phyloP scores from a whole-genome alignment of 495 filamentous ascomycete genomes.

The Staphylotrichum longicolle region DNA sequence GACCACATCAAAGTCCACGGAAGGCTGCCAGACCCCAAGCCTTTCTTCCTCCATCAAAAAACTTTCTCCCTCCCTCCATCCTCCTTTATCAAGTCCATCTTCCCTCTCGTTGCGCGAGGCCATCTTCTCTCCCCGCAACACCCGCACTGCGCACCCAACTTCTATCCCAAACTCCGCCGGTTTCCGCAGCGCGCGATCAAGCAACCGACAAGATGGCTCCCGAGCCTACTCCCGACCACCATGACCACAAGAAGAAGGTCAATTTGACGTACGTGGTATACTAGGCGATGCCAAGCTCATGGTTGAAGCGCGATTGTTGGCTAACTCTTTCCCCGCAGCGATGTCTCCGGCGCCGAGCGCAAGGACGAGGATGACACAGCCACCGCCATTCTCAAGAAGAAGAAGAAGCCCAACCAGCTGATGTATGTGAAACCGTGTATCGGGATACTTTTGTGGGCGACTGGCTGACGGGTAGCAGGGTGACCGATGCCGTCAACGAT shows the following conservation, averaged over 20 bases:
- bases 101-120: background rate
- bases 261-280: slow-evolving; percentile 72
- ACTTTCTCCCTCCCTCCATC: background rate
- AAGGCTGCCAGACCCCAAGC: slow-evolving; percentile 7
- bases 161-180: slow-evolving; percentile 19
- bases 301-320: slow-evolving; percentile 6
- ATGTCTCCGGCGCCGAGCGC: slow-evolving; percentile 82
- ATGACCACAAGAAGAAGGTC: slow-evolving; percentile 89
- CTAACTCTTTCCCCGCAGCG: slow-evolving; percentile 55
- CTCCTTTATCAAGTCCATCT: background rate
- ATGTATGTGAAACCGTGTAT: slow-evolving; percentile 59
- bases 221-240: slow-evolving; percentile 47
- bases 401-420: slow-evolving; percentile 99
- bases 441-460: too few species aligned
- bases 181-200: slow-evolving; percentile 19
- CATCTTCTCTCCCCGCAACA: slow-evolving; percentile 10
- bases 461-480: slow-evolving; percentile 56
- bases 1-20: slow-evolving; percentile 2
- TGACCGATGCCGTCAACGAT: slow-evolving; percentile 97
- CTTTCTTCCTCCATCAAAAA: slow-evolving; percentile 4
- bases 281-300: background rate
- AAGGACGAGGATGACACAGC: slow-evolving; percentile 87
- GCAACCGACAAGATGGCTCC: slow-evolving; percentile 36
- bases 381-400: slow-evolving; percentile 99
- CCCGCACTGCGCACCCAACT: slow-evolving; percentile 17